phyloP scores from a whole-genome alignment of 1,284 basidiomycete species.

The Neolentinus lepideus region DNA sequence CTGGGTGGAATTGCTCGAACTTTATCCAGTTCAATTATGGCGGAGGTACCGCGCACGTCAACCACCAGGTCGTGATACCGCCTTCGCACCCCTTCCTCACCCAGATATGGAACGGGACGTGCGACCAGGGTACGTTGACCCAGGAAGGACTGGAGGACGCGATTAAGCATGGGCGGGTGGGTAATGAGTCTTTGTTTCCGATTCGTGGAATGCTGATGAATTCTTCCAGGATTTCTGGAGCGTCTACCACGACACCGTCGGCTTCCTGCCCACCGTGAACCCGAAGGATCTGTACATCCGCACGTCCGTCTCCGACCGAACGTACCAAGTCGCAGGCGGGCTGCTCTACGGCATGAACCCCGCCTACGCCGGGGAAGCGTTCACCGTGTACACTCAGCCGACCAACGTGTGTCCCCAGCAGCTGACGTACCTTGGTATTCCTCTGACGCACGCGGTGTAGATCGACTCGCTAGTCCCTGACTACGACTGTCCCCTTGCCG shows the following conservation, averaged over 20 bases:
- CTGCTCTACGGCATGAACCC: slow-evolving; percentile 44
- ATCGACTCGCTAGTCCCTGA: slow-evolving; percentile 44
- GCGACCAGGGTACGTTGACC: slow-evolving; percentile 47
- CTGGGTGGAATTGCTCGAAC: slow-evolving; percentile 33
- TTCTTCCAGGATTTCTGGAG: slow-evolving; percentile 40
- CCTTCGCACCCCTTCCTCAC: slow-evolving; percentile 37
- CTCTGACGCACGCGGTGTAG: slow-evolving; percentile 17
- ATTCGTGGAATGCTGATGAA: neutral
- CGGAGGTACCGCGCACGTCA: slow-evolving; percentile 21
- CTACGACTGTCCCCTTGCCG: slow-evolving; percentile 40
- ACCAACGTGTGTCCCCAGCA: slow-evolving; percentile 19
- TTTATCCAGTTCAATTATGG: slow-evolving; percentile 30
- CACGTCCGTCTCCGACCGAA: slow-evolving; percentile 37
- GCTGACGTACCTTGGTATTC: neutral
- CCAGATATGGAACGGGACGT: slow-evolving; percentile 50
- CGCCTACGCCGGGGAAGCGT: slow-evolving; percentile 23
- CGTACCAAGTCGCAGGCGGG: slow-evolving; percentile 44
- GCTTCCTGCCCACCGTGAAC: slow-evolving; percentile 33
- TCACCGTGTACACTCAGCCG: slow-evolving; percentile 37
- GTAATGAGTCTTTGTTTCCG: neutral
- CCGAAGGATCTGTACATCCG: slow-evolving; percentile 35
- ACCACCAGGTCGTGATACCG: slow-evolving; percentile 31
- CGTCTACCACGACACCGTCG: slow-evolving; percentile 35
- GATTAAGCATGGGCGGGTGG: slow-evolving; percentile 38
- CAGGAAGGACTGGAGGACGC: slow-evolving; percentile 40